phyloP scores from a whole-genome alignment of 805 yeast genomes.

The Ogataea pini region DNA sequence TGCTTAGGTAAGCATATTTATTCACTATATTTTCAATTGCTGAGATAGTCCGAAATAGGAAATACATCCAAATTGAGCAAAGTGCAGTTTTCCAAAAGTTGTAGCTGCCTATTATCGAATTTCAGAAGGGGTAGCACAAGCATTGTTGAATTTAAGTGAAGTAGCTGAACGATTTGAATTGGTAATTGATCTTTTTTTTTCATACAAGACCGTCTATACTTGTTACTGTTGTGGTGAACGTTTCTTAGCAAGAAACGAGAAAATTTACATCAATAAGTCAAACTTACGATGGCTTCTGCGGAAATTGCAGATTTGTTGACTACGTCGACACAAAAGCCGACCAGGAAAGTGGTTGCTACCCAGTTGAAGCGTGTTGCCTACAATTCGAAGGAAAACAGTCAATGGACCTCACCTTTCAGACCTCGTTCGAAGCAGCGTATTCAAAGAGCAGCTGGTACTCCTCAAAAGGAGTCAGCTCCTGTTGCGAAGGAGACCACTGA shows the following conservation, averaged over 20 bases:
- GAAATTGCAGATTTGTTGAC: constrained; percentile 24
- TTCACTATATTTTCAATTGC: background rate
- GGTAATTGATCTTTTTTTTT: background rate
- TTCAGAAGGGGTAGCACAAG: constrained; percentile 16
- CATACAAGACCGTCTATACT: background rate
- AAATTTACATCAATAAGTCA: background rate
- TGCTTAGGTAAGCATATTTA: background rate
- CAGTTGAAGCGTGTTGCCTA: constrained; percentile 25
- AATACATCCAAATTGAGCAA: constrained; percentile 22
- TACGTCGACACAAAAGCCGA: constrained; percentile 11
- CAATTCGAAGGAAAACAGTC: constrained; percentile 14
- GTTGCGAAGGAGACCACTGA: background rate
- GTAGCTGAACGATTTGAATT: too few relatives aligned
- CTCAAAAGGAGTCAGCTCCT: background rate
- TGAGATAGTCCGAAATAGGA: constrained; percentile 12
- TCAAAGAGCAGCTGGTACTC: constrained; percentile 3
- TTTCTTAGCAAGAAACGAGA: background rate
- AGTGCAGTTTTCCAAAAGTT: constrained; percentile 1
- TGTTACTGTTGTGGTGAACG: background rate
- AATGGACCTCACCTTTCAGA: constrained; percentile 36
- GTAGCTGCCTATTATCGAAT: constrained; percentile 12
- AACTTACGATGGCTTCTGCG: constrained; percentile 19
- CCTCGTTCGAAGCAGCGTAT: constrained; percentile 13
- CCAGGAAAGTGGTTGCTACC: constrained; percentile 16
- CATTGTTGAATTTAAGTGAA: too few relatives aligned